Conservation (phyloP, 345 rosid species). For the Geranium rotundifolium region DNA sequence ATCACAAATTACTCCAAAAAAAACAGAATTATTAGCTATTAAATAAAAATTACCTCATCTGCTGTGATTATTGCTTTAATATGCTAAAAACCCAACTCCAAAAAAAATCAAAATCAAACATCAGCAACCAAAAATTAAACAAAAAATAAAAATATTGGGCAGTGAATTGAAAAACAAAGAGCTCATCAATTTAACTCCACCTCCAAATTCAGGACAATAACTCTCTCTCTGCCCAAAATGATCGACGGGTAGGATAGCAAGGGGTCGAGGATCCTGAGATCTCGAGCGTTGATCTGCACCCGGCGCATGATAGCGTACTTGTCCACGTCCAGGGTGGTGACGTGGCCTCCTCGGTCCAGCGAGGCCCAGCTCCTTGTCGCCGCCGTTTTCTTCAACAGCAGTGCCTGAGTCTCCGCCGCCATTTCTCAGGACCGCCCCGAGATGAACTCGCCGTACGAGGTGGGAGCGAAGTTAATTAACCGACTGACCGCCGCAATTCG, state of each 20-base stretch:
- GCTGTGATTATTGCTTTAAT: conserved; percentile 50
- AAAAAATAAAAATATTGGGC: no score
- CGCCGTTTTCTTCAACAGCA: conserved; percentile 29
- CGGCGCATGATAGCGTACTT: conserved; percentile 45
- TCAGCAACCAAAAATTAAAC: background rate
- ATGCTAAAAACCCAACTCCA: conserved; percentile 19
- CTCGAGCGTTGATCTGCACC: conserved; percentile 47
- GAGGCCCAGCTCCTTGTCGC: conserved; percentile 35
- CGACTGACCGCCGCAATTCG: background rate
- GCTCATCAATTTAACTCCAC: conserved; percentile 6
- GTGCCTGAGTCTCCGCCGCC: background rate
- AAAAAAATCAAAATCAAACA: background rate
- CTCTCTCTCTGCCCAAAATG: conserved; percentile 37
- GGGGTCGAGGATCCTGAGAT: conserved; percentile 51
- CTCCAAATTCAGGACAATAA: conserved; percentile 48
- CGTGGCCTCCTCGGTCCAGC: conserved; percentile 24
- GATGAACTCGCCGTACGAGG: no score
- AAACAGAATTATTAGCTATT: background rate
- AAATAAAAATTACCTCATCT: conserved; percentile 29
- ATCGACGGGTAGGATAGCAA: conserved; percentile 38
- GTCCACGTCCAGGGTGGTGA: conserved; percentile 32
- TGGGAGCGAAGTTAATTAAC: no score
- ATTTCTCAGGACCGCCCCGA: background rate
- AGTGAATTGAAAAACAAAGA: no score
- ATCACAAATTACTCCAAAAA: background rate